phyloP scores from a whole-genome alignment of 495 filamentous ascomycete species.

The Aspergillus carlsbadensis region DNA sequence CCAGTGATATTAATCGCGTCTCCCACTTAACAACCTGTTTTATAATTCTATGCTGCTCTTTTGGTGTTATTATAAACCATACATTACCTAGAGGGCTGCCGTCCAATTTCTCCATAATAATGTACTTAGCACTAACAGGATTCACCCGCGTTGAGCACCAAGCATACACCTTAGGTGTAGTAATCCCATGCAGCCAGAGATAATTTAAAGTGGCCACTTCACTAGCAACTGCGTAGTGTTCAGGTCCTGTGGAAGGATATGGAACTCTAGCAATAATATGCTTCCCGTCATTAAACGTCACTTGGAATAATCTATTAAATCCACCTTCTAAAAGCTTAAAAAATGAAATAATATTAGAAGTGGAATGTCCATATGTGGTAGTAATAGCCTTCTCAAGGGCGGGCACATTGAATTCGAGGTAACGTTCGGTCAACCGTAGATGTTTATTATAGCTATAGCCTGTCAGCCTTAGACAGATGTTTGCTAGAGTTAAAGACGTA shows the following conservation, averaged over 20 bases:
- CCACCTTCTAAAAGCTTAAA: conserved; percentile 32
- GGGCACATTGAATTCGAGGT: conserved; percentile 24
- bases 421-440: conserved; percentile 19
- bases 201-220: conserved; percentile 39
- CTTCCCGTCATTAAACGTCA: conserved; percentile 21
- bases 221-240: conserved; percentile 29
- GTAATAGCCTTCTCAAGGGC: conserved; percentile 20
- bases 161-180: conserved; percentile 21
- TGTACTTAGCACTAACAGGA: conserved; percentile 27
- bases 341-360: conserved; percentile 18
- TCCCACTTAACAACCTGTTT: conserved; percentile 30
- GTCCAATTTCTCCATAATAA: conserved; percentile 26
- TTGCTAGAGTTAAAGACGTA: conserved; percentile 1
- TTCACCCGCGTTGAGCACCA: conserved; percentile 21
- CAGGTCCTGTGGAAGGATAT: conserved; percentile 25
- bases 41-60: conserved; percentile 29
- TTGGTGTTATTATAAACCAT: conserved; percentile 24
- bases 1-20: conserved; percentile 21
- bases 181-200: conserved; percentile 25
- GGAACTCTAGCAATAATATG: conserved; percentile 27
- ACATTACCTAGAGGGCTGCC: conserved; percentile 23
- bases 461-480: background rate
- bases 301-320: conserved; percentile 27
- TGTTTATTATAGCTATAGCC: conserved; percentile 21
- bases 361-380: background rate